These are phyloP conservation scores for Sarocladiaceae sp. DNA, from an alignment of 2,329 filamentous ascomycete species.

Conservation along the genomic window DNA sequence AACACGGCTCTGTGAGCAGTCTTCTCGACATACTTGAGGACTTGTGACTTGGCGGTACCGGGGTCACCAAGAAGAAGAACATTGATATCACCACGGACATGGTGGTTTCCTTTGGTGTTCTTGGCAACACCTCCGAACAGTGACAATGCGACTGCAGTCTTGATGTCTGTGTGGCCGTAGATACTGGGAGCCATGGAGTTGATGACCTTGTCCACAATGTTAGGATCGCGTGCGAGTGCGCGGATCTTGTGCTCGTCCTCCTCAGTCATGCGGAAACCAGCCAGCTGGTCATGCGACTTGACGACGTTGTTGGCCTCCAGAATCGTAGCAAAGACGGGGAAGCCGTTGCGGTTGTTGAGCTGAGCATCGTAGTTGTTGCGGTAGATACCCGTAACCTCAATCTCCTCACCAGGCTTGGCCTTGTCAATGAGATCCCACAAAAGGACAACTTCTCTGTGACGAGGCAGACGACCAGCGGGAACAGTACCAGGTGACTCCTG, in stretches of 20 bases:
- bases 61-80: conserved; percentile 94
- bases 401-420: conserved; percentile 95
- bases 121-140: conserved; percentile 95
- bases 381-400: conserved; percentile 95
- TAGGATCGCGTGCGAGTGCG: conserved; percentile 79
- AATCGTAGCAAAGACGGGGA: conserved; percentile 96
- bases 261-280: conserved; percentile 91
- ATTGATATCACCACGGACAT: conserved; percentile 96
- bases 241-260: conserved; percentile 92
- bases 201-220: conserved; percentile 89
- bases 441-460: conserved; percentile 89
- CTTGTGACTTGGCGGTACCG: conserved; percentile 95
- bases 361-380: conserved; percentile 98
- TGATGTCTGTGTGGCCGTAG: conserved; percentile 94
- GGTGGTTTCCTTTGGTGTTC: conserved; percentile 79
- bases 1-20: conserved; percentile 96
- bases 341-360: conserved; percentile 97
- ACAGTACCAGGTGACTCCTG: conserved; percentile 97
- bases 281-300: conserved; percentile 95
- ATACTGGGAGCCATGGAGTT: conserved; percentile 94
- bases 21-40: conserved; percentile 97
- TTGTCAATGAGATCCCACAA: conserved; percentile 96
- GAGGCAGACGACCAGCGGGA: conserved; percentile 87
- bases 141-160: conserved; percentile 91
- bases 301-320: conserved; percentile 96